phyloP scores from a whole-genome alignment of 495 filamentous ascomycete genomes.

The Staphylotrichum longicolle region DNA sequence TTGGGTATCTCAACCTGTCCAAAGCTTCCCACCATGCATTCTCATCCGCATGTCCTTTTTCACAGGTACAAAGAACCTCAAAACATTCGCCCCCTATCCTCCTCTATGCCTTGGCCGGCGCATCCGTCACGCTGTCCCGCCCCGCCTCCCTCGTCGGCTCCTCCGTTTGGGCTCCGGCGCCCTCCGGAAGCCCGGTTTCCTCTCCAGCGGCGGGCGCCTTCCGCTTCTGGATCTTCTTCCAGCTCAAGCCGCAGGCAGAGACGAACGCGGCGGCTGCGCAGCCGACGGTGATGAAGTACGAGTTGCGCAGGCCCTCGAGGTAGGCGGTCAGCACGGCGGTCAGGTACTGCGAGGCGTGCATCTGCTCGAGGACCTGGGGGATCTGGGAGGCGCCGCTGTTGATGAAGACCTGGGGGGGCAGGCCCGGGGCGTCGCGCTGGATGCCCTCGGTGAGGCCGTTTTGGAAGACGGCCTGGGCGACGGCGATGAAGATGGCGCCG shows the following conservation, averaged over 20 bases:
- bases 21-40: neutral
- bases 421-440: conserved; percentile 27
- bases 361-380: conserved; percentile 32
- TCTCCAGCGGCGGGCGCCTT: conserved; percentile 3
- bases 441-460: conserved; percentile 52
- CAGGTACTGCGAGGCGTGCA: conserved; percentile 31
- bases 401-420: conserved; percentile 41
- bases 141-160: neutral
- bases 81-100: too few species aligned
- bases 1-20: conserved; percentile 1
- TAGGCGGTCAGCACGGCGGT: conserved; percentile 44
- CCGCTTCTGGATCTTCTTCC: conserved; percentile 48
- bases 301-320: conserved; percentile 43
- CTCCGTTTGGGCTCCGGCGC: neutral
- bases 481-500: conserved; percentile 65
- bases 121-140: neutral
- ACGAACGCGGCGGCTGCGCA: conserved; percentile 43
- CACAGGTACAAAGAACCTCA: too few species aligned
- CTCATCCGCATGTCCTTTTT: too few species aligned
- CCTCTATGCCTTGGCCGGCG: neutral
- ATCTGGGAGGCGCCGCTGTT: conserved; percentile 47
- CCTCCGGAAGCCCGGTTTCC: neutral
- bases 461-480: conserved; percentile 65
- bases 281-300: conserved; percentile 46
- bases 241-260: conserved; percentile 39